Evolutionary conservation across 2,329 filamentous ascomycete genomes (phyloP).

Genomic region (Stagonosporopsis chrysanthemi): DNA sequence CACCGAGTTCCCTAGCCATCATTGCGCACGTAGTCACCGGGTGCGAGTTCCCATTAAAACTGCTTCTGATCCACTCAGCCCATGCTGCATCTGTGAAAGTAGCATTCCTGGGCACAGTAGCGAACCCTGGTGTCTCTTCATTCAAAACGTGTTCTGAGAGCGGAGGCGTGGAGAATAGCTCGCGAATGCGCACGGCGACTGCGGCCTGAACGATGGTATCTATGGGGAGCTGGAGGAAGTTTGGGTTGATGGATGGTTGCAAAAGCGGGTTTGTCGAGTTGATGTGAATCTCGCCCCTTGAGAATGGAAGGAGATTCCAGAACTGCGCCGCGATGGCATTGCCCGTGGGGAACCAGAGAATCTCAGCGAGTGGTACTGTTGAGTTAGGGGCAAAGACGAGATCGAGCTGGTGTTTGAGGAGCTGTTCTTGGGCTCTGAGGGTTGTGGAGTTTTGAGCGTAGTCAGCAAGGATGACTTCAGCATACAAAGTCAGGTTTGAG

Average conservation of each 20-base stretch:
- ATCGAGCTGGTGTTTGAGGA: slow-evolving; percentile 57
- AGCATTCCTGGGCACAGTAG: slow-evolving; percentile 30
- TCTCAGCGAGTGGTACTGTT: slow-evolving; percentile 56
- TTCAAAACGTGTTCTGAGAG: slow-evolving; percentile 29
- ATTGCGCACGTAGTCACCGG: slow-evolving; percentile 47
- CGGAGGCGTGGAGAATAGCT: slow-evolving; percentile 39
- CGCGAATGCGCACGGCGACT: slow-evolving; percentile 42
- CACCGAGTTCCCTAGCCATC: slow-evolving; percentile 41
- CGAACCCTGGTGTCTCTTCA: slow-evolving; percentile 33
- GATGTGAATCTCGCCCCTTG: slow-evolving; percentile 47
- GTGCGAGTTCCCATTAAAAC: slow-evolving; percentile 41
- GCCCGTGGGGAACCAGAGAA: slow-evolving; percentile 50
- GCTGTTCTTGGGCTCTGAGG: slow-evolving; percentile 47
- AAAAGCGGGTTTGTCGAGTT: slow-evolving; percentile 40
- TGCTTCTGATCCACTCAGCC: slow-evolving; percentile 32
- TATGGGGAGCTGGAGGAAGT: slow-evolving; percentile 52
- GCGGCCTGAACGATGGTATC: slow-evolving; percentile 48
- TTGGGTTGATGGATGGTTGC: slow-evolving; percentile 52
- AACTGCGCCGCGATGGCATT: slow-evolving; percentile 47
- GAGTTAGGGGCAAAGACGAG: slow-evolving; percentile 54
- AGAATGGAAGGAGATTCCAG: slow-evolving; percentile 50
- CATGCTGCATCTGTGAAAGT: slow-evolving; percentile 27
- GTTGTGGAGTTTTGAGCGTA: slow-evolving; percentile 28
- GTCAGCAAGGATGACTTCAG: slow-evolving; percentile 32
- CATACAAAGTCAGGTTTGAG: slow-evolving; percentile 41